phyloP scores from a whole-genome alignment of 2,329 filamentous ascomycete genomes.

The Colletotrichum sp. region DNA sequence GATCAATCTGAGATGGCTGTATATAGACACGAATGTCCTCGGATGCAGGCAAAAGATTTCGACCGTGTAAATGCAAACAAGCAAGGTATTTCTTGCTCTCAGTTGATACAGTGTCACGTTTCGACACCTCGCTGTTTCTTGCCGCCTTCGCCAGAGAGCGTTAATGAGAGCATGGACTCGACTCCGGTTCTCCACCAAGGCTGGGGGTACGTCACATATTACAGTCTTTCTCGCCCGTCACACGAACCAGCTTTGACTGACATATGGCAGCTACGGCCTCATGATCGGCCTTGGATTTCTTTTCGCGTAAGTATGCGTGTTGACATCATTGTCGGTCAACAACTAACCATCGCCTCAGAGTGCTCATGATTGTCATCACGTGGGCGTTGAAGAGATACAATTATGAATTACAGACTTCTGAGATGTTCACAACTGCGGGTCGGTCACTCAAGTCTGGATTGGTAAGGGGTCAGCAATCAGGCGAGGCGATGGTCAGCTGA shows the following conservation, averaged over 20 bases:
- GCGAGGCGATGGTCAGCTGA: rapidly evolving
- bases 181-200: slow-evolving; percentile 18
- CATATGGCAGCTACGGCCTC: slow-evolving; percentile 11
- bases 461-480: slow-evolving; percentile 31
- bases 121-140: not conserved
- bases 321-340: rapidly evolving
- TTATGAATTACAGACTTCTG: slow-evolving; percentile 81
- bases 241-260: not conserved
- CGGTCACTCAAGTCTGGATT: slow-evolving; percentile 88
- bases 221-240: not conserved
- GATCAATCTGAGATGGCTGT: rapidly evolving
- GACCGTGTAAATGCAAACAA: rapidly evolving
- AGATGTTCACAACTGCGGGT: slow-evolving; percentile 91
- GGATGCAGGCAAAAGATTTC: rapidly evolving
- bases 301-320: not conserved
- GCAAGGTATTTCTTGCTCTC: rapidly evolving
- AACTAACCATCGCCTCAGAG: not conserved
- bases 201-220: slow-evolving; percentile 10
- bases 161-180: not conserved
- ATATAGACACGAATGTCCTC: not conserved
- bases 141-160: not conserved
- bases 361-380: slow-evolving; percentile 63
- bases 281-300: slow-evolving; percentile 20
- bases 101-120: not conserved
- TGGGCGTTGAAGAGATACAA: slow-evolving; percentile 69